Evolutionary conservation across 306 rosid genomes (phyloP), one percentile per base, ranked within the genome.

Genomic region (Casuarina cunninghamiana): DNA sequence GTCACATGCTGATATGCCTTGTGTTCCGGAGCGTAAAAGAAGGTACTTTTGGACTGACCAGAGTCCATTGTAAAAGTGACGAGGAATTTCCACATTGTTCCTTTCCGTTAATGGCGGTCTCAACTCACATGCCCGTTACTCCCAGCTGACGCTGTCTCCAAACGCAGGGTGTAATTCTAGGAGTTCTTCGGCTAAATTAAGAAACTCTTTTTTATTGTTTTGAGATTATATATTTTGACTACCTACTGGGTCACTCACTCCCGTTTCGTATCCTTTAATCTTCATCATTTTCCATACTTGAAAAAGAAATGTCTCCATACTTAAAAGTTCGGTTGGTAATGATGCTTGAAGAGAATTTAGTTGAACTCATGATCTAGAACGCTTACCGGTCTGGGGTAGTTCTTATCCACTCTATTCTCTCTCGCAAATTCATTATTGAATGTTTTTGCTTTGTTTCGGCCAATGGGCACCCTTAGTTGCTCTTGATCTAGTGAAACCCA

Each of bases 251-350:
- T 39, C 70, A 65, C 32, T 42, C 16, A 0, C 21, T n/a, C n/a
- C 26, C 48, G 3, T 41, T 16, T 66, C 5, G 8, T 66, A 8
- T 43, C 0, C 32, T 8, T 6, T n/a, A 12, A 5, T 63, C 46
- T 39, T 32, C 37, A 4, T 55, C 5, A 19, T 42, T 16, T 45
- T 21, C 6, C 42, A 12, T 9, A 16, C 5, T 15, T 41, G 81
- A 79, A 77, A 48, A 0, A 9, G 16, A 71, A 53, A n/a, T 57
- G 71, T 72, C 76, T 75, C 83, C 78, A 11, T 49, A 65, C 50
- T n/a, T 2, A 17, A 2, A 5, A 26, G 67, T 55, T 58, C 12
- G 53, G 62, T 69, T 2, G 77, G 77, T 76, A 53, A 48, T 5
- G 45, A 16, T 5, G 7, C 53, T 51, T 10, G 26, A 73, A 49